Base-by-base conservation (phyloP, 164 flowering plant genomes). In the Umbilicus rupestris region DNA sequence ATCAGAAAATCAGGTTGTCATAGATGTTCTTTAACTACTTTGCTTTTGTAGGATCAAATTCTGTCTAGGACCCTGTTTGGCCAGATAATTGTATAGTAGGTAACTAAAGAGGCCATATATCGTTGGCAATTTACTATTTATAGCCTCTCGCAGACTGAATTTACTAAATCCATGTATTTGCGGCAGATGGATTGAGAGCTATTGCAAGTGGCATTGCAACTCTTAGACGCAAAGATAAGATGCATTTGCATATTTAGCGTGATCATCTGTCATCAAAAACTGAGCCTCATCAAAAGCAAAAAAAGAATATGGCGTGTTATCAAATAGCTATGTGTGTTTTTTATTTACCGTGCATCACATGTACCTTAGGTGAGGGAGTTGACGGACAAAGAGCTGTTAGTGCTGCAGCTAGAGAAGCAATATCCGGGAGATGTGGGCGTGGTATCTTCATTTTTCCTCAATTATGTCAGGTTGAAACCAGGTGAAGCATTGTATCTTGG, bases 371-470 rank as follows among this genome's bases (percentile, higher is more conserved):
- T 72, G 69, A 82, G 89, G 76, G 72, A 70, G 44, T 71, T 93
- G 71, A 83, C 96, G 22, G 86, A 83, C 3, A 90, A 93, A 73
- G 97, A 93, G 62, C 77, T 74, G 63, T 75, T 90, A 62, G 91
- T 80, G 7, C 68, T 91, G 75, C 74, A 66, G 65, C 78, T 93
- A 41, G 91, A 87, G 63, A 76, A 78, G 75, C 90, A 89, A 73
- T 91, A 94, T 76, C 94, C 99, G 5, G 79, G 67, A 30, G 99
- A 94, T 73, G 69, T 91, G 69, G 99, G 99, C 28, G 87, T 91
- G 9, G 66, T 89, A 57, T 78, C 96, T 45, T 84, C 97, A 22
- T 89, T 94, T 77, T 80, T 94, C 70, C 68, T 94, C 24, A 94
- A 94, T 72, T 75, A 84, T 63, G 83, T 94, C 68, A 89, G 80